Evolutionary conservation across 169 alveolate species (phyloP).

Genomic region (Babesia ovata): DNA sequence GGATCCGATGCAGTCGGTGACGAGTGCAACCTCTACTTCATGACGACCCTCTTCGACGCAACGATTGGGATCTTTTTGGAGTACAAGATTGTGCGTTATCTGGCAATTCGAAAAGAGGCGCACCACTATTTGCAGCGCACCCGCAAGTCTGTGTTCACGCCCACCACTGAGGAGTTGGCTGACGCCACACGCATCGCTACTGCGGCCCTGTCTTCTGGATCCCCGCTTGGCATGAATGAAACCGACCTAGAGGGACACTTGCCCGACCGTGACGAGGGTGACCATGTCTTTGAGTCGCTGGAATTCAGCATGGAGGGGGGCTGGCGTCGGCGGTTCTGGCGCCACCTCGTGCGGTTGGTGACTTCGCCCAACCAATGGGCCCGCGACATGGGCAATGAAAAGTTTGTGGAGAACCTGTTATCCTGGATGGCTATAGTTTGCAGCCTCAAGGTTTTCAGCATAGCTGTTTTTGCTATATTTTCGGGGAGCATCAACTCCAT

Average conservation of each 20-base stretch:
- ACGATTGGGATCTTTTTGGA: constrained; percentile 74
- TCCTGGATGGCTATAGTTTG: constrained; percentile 65
- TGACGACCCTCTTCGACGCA: constrained; percentile 75
- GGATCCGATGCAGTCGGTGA: constrained; percentile 32
- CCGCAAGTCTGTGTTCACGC: constrained; percentile 62
- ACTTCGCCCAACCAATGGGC: constrained; percentile 31
- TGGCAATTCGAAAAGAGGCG: constrained; percentile 67
- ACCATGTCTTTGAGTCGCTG: background rate
- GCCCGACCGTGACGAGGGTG: constrained; percentile 1
- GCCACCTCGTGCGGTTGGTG: constrained; percentile 8
- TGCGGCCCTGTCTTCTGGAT: constrained; percentile 11
- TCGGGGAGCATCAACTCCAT: constrained; percentile 44
- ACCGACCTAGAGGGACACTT: constrained; percentile 24
- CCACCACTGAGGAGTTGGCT: constrained; percentile 58
- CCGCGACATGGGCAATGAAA: constrained; percentile 26
- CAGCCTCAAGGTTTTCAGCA: constrained; percentile 50
- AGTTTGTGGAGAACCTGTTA: constrained; percentile 45
- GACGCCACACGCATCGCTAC: constrained; percentile 62
- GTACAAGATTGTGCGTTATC: constrained; percentile 52
- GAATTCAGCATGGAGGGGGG: background rate
- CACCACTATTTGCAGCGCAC: constrained; percentile 52
- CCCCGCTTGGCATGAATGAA: constrained; percentile 4
- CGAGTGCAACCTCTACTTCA: constrained; percentile 78
- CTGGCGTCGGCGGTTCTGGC: constrained; percentile 2
- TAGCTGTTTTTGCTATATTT: constrained; percentile 38